Conservation (phyloP, 2,329 filamentous ascomycete species). For the Conoideocrella luteorostrata region DNA sequence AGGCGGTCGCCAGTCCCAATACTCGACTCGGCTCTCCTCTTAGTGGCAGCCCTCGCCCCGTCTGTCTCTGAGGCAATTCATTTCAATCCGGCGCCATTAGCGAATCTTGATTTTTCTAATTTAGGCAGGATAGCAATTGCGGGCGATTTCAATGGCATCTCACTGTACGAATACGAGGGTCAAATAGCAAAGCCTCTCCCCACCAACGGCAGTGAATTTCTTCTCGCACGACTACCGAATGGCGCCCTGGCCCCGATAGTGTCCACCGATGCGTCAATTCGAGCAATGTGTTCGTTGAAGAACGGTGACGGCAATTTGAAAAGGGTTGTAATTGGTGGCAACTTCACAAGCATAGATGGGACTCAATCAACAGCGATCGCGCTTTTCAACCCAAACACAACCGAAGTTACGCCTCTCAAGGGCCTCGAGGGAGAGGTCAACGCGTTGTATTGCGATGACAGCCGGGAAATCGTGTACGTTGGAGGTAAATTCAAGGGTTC, state of each 20-base stretch:
- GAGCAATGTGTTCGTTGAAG: conserved; percentile 78
- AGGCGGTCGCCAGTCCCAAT: conserved; percentile 27
- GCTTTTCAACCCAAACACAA: conserved; percentile 68
- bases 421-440: conserved; percentile 80
- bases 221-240: conserved; percentile 79
- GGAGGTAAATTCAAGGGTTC: conserved; percentile 76
- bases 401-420: conserved; percentile 63
- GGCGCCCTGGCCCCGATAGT: conserved; percentile 71
- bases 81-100: conserved; percentile 56
- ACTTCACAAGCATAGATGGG: conserved; percentile 85
- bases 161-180: conserved; percentile 77
- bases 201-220: conserved; percentile 72
- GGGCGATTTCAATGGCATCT: conserved; percentile 87
- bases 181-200: conserved; percentile 64
- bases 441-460: conserved; percentile 73
- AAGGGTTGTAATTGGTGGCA: conserved; percentile 83
- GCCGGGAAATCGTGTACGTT: conserved; percentile 75
- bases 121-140: conserved; percentile 80
- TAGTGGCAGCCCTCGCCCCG: conserved; percentile 33
- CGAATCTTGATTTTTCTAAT: conserved; percentile 70
- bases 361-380: conserved; percentile 73
- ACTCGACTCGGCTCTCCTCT: conserved; percentile 27
- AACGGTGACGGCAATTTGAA: conserved; percentile 57
- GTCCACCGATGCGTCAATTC: conserved; percentile 75
- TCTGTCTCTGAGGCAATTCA: conserved; percentile 44